These are phyloP conservation scores for Coemansia sp. DNA, from an alignment of 192 early-diverging fungal genomes.

Conservation along the genomic window DNA sequence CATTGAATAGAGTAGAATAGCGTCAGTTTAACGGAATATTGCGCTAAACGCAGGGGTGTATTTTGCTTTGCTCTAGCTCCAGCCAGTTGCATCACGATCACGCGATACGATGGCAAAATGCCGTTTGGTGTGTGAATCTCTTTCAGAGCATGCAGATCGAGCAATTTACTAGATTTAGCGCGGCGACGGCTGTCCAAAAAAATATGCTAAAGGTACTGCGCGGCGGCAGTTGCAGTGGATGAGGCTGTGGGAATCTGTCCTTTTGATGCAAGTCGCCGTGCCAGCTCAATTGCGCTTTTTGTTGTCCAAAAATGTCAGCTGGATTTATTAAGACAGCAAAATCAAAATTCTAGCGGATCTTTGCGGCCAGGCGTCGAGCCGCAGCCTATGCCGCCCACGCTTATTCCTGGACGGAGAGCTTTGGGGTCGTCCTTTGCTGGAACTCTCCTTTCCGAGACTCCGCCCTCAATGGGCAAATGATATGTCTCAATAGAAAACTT, in stretches of 20 bases:
- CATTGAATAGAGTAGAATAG: neutral
- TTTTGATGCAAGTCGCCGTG: slow-evolving; percentile 15
- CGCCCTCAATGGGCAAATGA: slow-evolving; percentile 91
- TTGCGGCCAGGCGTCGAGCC: slow-evolving; percentile 49
- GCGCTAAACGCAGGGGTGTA: neutral
- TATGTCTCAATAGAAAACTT: slow-evolving; percentile 91
- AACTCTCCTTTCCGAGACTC: slow-evolving; percentile 65
- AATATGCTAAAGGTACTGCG: neutral
- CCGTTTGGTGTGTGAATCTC: neutral
- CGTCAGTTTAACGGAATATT: neutral
- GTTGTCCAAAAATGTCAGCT: neutral
- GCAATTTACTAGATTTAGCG: neutral
- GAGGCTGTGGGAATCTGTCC: neutral
- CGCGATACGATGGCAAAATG: slow-evolving; percentile 17
- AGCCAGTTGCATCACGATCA: slow-evolving; percentile 3
- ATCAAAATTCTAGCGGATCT: slow-evolving; percentile 56
- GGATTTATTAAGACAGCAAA: neutral
- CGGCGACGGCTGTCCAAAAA: neutral
- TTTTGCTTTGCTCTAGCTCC: neutral
- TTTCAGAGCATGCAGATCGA: slow-evolving; percentile 1
- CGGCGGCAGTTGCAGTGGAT: neutral
- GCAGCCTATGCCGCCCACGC: slow-evolving; percentile 36
- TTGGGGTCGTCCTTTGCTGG: slow-evolving; percentile 31
- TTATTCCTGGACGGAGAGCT: neutral
- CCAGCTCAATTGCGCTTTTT: neutral